phyloP scores from a whole-genome alignment of 352 stramenopile genomes.

The Globisporangium parvum region DNA sequence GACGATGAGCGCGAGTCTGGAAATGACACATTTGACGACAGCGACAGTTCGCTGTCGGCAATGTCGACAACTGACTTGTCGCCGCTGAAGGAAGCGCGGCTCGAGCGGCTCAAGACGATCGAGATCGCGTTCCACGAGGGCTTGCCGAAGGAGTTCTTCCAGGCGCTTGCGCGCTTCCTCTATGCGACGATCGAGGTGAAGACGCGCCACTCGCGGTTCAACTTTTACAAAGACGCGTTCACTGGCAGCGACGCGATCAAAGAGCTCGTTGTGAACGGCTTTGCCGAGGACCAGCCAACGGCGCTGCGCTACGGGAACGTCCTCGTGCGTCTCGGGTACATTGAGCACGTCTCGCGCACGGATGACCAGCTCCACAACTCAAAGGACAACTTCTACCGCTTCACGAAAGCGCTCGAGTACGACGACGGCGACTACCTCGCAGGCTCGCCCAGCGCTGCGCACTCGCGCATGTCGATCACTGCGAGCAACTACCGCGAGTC shows the following conservation, averaged over 20 bases:
- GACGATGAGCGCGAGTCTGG: constrained; percentile 24
- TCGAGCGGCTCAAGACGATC: constrained; percentile 71
- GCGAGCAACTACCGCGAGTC: constrained; percentile 72
- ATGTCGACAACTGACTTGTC: constrained; percentile 40
- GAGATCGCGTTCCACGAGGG: constrained; percentile 78
- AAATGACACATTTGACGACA: constrained; percentile 21
- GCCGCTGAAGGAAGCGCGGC: constrained; percentile 58
- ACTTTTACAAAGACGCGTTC: constrained; percentile 86
- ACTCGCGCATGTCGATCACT: constrained; percentile 46
- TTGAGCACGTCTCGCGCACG: constrained; percentile 75
- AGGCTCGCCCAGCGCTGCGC: constrained; percentile 18
- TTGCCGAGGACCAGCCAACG: constrained; percentile 68
- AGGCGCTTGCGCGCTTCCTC: constrained; percentile 64
- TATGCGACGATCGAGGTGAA: constrained; percentile 73
- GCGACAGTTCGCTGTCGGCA: constrained; percentile 22
- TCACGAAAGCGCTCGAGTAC: constrained; percentile 64
- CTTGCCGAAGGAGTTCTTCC: constrained; percentile 73
- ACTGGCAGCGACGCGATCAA: constrained; percentile 67
- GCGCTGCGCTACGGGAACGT: constrained; percentile 72
- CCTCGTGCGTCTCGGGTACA: constrained; percentile 72
- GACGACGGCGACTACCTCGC: constrained; percentile 23
- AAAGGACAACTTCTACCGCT: constrained; percentile 84
- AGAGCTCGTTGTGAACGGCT: constrained; percentile 68
- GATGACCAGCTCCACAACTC: constrained; percentile 78
- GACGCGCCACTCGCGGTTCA: constrained; percentile 78